Evolutionary conservation across 306 rosid genomes (phyloP), one percentile per base, ranked within the genome.

Genomic region (Boehmeria nivea): DNA sequence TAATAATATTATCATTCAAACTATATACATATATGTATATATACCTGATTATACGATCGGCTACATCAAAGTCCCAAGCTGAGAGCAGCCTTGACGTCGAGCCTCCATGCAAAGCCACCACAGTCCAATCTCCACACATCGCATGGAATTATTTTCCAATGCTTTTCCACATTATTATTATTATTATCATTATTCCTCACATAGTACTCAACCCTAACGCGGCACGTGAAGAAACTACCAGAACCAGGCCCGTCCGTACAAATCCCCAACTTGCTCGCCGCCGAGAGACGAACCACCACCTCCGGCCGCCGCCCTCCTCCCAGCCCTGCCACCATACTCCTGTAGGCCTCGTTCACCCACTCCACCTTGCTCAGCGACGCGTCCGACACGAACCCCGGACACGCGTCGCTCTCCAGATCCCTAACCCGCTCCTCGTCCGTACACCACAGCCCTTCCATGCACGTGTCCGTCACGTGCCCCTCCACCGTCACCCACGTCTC

Each of bases 61-160:
- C n/a, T n/a, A 25, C 16, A 18, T 72, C 67, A 80, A 18, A 73
- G 82, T 23, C 88, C 88, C 77, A 86, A 59, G 68, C 91, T 63
- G 0, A 86, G 88, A 26, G 95, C 95, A 22, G 91, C 84, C 48
- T 67, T 74, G 52, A 76, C 68, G 79, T 86, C 91, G 21, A 86
- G 78, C 69, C 76, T 83, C 95, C 91, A 86, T 62, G 91, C 91
- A 72, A 74, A 74, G 20, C 82, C 82, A 25, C 80, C 89, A 34
- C 56, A 56, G n/a, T 69, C 74, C 76, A 83, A 58, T 64, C 77
- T 76, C 88, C 88, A 86, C 25, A 74, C 91, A 67, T 86, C 95
- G 60, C 91, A 83, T 0, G 91, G 95, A 19, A 81, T 84, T 79
- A 74, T 78, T 57, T 76, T 86, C 9, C 76, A 73, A 50, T 63